phyloP scores from a whole-genome alignment of 78 protist genomes.

The Dictyostelium capitatum region DNA sequence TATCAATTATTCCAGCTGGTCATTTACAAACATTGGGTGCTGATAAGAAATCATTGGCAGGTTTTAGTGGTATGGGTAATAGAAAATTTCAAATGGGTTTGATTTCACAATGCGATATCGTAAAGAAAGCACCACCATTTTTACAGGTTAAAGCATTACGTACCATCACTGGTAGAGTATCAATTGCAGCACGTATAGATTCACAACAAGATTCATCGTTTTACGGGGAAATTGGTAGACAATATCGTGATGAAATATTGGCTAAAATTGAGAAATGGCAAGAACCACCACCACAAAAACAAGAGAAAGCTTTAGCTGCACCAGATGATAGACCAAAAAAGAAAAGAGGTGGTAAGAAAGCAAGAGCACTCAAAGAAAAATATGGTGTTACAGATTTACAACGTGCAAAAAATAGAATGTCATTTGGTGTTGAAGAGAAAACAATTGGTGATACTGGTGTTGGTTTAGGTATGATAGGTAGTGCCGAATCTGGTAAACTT shows the following conservation, averaged over 20 bases:
- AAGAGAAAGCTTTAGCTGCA: slow-evolving; percentile 82
- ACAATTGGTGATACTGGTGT: slow-evolving; percentile 51
- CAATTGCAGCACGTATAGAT: slow-evolving; percentile 75
- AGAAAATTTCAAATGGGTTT: slow-evolving; percentile 83
- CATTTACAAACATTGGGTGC: slow-evolving; percentile 85
- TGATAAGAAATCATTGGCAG: slow-evolving; percentile 61
- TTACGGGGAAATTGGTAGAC: slow-evolving; percentile 76
- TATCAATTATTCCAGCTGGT: slow-evolving; percentile 90
- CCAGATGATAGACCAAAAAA: slow-evolving; percentile 78
- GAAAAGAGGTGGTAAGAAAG: slow-evolving; percentile 84
- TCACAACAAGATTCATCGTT: slow-evolving; percentile 49
- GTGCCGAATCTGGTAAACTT: slow-evolving; percentile 51
- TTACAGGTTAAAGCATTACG: slow-evolving; percentile 63
- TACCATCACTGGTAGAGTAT: slow-evolving; percentile 62
- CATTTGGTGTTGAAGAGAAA: slow-evolving; percentile 75
- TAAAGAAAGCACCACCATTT: slow-evolving; percentile 63
- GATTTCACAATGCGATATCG: slow-evolving; percentile 77
- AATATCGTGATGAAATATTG: slow-evolving; percentile 54
- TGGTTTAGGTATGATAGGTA: slow-evolving; percentile 82
- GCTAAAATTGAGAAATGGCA: slow-evolving; percentile 85
- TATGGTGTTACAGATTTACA: slow-evolving; percentile 70
- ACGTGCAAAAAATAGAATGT: slow-evolving; percentile 69
- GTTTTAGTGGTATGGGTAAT: slow-evolving; percentile 71
- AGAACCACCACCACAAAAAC: slow-evolving; percentile 89
- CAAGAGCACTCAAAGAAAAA: slow-evolving; percentile 32